These are phyloP conservation scores for Phyllosticta citriasiana DNA, from an alignment of 2,329 filamentous ascomycete species.

Conservation along the genomic window DNA sequence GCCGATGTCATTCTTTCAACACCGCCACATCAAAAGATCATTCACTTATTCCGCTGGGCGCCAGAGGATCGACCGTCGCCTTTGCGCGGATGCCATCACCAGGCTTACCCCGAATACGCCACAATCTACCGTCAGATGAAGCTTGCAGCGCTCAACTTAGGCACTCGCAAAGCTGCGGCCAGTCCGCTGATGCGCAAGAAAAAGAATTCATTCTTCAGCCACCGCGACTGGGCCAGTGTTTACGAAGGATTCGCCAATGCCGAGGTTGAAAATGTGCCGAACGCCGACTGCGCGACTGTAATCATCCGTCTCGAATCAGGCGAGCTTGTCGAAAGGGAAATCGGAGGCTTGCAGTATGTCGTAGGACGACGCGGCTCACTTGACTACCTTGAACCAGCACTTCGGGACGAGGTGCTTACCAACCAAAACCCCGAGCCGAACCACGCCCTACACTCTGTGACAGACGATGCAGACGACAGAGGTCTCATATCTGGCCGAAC, in stretches of 20 bases:
- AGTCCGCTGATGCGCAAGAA: slow-evolving; percentile 19
- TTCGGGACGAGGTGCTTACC: slow-evolving; percentile 40
- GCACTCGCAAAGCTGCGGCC: slow-evolving; percentile 9
- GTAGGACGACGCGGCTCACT: slow-evolving; percentile 48
- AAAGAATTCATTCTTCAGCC: slow-evolving; percentile 37
- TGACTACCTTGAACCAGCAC: slow-evolving; percentile 37
- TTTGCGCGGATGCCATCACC: slow-evolving; percentile 48
- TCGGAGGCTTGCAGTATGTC: slow-evolving; percentile 44
- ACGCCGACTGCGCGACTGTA: slow-evolving; percentile 21
- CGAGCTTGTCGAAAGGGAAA: slow-evolving; percentile 32
- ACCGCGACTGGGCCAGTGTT: slow-evolving; percentile 38
- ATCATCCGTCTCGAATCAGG: slow-evolving; percentile 36
- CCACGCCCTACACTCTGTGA: slow-evolving; percentile 1
- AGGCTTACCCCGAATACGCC: slow-evolving; percentile 54
- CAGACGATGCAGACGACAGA: not conserved
- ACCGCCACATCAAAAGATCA: slow-evolving; percentile 38
- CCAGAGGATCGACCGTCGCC: slow-evolving; percentile 46
- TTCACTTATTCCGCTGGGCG: slow-evolving; percentile 54
- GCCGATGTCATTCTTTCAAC: slow-evolving; percentile 51
- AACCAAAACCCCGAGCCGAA: slow-evolving; percentile 4
- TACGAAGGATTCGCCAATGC: slow-evolving; percentile 50
- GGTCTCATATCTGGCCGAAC: slow-evolving; percentile 42
- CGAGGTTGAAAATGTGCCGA: slow-evolving; percentile 30
- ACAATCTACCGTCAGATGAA: slow-evolving; percentile 52
- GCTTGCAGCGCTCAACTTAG: slow-evolving; percentile 29